Evolutionary conservation across 2,329 filamentous ascomycete species (phyloP).

Genomic region (Bipolaris cookei): DNA sequence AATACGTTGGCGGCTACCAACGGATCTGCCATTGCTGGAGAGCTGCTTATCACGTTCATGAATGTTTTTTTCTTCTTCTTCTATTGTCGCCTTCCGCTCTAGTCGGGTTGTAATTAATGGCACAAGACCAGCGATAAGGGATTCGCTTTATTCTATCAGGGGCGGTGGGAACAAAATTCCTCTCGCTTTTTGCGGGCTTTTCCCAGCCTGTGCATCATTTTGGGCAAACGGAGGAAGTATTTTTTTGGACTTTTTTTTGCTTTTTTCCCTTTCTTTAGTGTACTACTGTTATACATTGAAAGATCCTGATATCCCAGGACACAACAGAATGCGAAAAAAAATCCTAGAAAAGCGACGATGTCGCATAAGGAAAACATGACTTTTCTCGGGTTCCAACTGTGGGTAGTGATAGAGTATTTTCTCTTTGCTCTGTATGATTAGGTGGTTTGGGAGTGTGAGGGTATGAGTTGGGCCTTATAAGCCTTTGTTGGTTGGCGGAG

Average conservation of each 20-base stretch:
- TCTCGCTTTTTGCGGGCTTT: constrained; percentile 24
- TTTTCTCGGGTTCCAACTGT: neutral
- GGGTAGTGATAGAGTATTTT: constrained; percentile 1
- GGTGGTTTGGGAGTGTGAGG: neutral
- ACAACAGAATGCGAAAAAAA: constrained; percentile 36
- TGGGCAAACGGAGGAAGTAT: constrained; percentile 19
- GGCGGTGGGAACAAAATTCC: constrained; percentile 32
- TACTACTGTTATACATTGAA: constrained; percentile 34
- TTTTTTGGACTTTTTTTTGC: constrained; percentile 1
- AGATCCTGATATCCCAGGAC: constrained; percentile 28
- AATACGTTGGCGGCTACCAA: constrained; percentile 12
- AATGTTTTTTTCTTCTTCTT: constrained; percentile 25
- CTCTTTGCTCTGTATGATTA: neutral
- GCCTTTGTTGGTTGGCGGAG: neutral
- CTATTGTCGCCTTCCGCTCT: constrained; percentile 34
- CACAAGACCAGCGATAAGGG: constrained; percentile 41
- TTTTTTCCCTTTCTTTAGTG: constrained; percentile 13
- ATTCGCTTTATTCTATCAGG: constrained; percentile 31
- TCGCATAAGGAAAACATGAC: constrained; percentile 23
- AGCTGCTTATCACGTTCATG: constrained; percentile 32
- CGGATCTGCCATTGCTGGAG: constrained; percentile 14
- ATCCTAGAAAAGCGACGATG: constrained; percentile 28
- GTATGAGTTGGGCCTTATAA: neutral
- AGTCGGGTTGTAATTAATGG: constrained; percentile 50
- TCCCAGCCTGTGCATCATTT: constrained; percentile 32